Evolutionary conservation across 1,284 basidiomycete species (phyloP).

Genomic region (Athelia sp.): DNA sequence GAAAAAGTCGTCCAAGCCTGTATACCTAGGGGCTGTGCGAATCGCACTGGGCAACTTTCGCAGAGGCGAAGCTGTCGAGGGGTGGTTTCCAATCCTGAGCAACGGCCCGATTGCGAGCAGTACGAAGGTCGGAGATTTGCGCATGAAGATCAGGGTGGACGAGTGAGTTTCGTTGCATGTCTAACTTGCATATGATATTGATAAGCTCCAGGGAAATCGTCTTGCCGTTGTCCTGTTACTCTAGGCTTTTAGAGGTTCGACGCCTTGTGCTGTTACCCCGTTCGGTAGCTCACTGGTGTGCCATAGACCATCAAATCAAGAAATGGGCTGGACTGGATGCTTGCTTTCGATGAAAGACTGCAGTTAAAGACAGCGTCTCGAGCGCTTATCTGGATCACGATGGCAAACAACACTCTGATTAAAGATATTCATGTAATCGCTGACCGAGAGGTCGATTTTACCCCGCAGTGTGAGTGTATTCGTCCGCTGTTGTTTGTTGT

Average conservation of each 20-base stretch:
- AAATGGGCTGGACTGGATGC: conserved; percentile 72
- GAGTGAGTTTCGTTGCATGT: conserved; percentile 49
- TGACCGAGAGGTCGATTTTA: conserved; percentile 61
- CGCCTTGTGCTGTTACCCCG: conserved; percentile 5
- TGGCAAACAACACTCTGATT: conserved; percentile 58
- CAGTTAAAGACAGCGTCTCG: conserved; percentile 56
- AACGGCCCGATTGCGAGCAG: conserved; percentile 40
- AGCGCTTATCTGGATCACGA: conserved; percentile 63
- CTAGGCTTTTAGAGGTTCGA: conserved; percentile 47
- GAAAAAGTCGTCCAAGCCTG: conserved; percentile 54
- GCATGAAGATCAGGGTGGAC: conserved; percentile 65
- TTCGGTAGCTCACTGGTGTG: conserved; percentile 5
- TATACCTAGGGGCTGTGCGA: conserved; percentile 53
- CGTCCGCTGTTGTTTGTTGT: not conserved
- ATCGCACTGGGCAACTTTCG: conserved; percentile 68
- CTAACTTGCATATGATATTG: conserved; percentile 9
- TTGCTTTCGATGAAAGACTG: conserved; percentile 61
- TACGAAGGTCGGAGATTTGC: conserved; percentile 67
- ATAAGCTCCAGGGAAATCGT: conserved; percentile 59
- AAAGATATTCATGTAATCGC: conserved; percentile 64
- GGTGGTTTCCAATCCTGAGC: conserved; percentile 76
- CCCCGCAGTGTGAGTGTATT: conserved; percentile 46
- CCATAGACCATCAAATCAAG: conserved; percentile 54
- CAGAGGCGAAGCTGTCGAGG: conserved; percentile 68
- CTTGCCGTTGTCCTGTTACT: conserved; percentile 58